Evolutionary conservation across 139 green algal species (phyloP).

Genomic region (Eudorina sp.): DNA sequence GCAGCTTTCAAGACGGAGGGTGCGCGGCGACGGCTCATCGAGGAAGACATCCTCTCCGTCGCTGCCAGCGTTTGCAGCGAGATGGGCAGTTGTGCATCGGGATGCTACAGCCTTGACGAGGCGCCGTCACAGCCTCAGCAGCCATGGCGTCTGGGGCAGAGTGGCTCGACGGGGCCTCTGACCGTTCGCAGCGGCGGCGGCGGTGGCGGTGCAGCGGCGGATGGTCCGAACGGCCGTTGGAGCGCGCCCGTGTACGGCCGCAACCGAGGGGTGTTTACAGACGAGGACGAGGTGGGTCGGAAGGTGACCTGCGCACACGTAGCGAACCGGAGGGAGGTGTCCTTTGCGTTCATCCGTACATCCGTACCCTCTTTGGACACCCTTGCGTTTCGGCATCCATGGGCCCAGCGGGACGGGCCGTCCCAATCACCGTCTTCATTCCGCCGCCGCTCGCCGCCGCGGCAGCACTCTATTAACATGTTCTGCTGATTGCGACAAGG

Average conservation of each 20-base stretch:
- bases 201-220: not conserved
- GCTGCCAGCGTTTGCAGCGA: not conserved
- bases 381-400: too few relatives aligned
- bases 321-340: too few relatives aligned
- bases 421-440: too few relatives aligned
- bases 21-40: not conserved
- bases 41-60: slow-evolving; percentile 11
- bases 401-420: too few relatives aligned
- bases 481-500: too few relatives aligned
- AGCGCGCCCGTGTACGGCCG: not conserved
- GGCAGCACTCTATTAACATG: too few relatives aligned
- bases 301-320: too few relatives aligned
- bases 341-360: too few relatives aligned
- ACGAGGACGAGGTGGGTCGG: slow-evolving; percentile 25
- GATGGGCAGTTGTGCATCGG: not conserved
- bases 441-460: too few relatives aligned
- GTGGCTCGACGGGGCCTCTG: not conserved
- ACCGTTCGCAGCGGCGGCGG: too few relatives aligned
- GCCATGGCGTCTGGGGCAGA: not conserved
- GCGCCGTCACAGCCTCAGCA: not conserved
- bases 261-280: slow-evolving; percentile 1
- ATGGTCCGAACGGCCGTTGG: not conserved
- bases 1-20: slow-evolving; percentile 4
- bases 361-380: too few relatives aligned
- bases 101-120: not conserved